Percentiles rank a stretch among this genome's conserved stretches.
Evolutionary conservation across 495 filamentous ascomycete genomes (phyloP).

Genomic region (Daldinia loculata): DNA sequence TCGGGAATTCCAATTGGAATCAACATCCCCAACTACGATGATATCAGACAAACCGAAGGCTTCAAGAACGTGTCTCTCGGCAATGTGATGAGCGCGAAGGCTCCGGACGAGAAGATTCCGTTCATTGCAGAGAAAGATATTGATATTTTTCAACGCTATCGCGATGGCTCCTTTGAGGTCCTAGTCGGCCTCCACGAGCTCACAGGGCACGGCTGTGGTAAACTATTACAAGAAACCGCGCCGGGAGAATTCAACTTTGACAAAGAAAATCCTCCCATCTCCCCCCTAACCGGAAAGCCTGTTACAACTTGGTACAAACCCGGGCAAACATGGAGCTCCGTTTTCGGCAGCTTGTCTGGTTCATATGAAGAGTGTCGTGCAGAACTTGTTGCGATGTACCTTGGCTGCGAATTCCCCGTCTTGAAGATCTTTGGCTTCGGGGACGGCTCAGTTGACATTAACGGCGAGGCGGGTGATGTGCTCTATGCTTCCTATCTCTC

Average conservation of each 20-base stretch:
- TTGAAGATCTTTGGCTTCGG: constrained; percentile 92
- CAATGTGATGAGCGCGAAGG: constrained; percentile 89
- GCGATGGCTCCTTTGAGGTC: constrained; percentile 89
- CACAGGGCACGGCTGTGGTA: constrained; percentile 94
- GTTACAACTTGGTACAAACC: constrained; percentile 90
- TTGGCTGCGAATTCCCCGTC: constrained; percentile 88
- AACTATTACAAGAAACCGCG: constrained; percentile 88
- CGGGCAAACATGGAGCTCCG: constrained; percentile 91
- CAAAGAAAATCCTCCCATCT: constrained; percentile 76
- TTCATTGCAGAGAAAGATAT: constrained; percentile 82
- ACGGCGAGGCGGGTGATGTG: constrained; percentile 81
- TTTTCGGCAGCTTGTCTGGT: constrained; percentile 85
- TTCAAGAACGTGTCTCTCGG: constrained; percentile 98
- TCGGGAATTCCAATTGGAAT: constrained; percentile 86
- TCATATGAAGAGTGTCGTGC: constrained; percentile 80
- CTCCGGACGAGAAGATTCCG: constrained; percentile 86
- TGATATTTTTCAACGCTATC: constrained; percentile 77
- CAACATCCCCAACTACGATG: constrained; percentile 88
- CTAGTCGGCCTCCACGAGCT: constrained; percentile 96
- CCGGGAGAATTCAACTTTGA: constrained; percentile 90
- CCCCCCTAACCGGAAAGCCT: constrained; percentile 78
- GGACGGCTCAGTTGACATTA: constrained; percentile 73
- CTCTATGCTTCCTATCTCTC: constrained; percentile 85
- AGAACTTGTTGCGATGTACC: constrained; percentile 92
- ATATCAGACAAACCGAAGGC: constrained; percentile 90